A percentile compares a stretch with the other conserved stretches of the same genome.
phyloP scores from a whole-genome alignment of 805 yeast genomes.

The Lipomyces japonicus region DNA sequence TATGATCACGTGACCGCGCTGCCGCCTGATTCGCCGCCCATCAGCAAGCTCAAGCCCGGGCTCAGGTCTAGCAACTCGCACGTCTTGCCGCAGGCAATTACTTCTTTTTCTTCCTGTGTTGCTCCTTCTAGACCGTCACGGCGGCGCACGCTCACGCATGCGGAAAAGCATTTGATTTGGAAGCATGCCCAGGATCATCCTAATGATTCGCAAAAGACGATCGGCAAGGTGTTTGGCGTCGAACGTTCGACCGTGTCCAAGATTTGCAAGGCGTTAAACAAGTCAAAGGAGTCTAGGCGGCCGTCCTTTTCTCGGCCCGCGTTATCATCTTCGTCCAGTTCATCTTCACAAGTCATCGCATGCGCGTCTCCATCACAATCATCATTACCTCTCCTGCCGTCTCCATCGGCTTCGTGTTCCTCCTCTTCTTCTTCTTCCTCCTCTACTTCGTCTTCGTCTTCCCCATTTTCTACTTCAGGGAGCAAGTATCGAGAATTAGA shows the following conservation, averaged over 20 bases:
- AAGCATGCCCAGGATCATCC: conserved; percentile 25
- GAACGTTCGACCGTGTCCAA: conserved; percentile 33
- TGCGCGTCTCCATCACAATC: too few relatives aligned
- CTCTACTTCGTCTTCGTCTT: not conserved
- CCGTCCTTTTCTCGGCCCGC: not conserved
- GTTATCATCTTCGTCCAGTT: not conserved
- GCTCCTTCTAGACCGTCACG: too few relatives aligned
- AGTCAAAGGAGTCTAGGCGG: conserved; percentile 4
- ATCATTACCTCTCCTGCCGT: too few relatives aligned
- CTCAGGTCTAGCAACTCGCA: too few relatives aligned
- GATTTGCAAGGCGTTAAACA: conserved; percentile 27
- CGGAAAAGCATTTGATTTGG: conserved; percentile 25
- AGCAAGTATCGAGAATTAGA: conserved; percentile 1
- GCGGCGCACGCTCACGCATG: conserved; percentile 24
- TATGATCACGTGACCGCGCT: too few relatives aligned
- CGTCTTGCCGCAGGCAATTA: too few relatives aligned
- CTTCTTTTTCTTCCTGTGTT: too few relatives aligned
- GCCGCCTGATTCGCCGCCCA: too few relatives aligned
- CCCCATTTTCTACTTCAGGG: not conserved
- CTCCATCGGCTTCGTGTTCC: not conserved
- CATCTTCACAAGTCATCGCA: too few relatives aligned
- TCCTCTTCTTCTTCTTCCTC: conserved; percentile 1
- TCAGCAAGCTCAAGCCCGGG: too few relatives aligned
- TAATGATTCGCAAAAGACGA: conserved; percentile 27
- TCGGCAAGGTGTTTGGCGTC: conserved; percentile 29